Evolutionary conservation across 2,329 filamentous ascomycete genomes (phyloP), one percentile per base, ranked within the genome.

Genomic region (Sclerotinia subarctica): DNA sequence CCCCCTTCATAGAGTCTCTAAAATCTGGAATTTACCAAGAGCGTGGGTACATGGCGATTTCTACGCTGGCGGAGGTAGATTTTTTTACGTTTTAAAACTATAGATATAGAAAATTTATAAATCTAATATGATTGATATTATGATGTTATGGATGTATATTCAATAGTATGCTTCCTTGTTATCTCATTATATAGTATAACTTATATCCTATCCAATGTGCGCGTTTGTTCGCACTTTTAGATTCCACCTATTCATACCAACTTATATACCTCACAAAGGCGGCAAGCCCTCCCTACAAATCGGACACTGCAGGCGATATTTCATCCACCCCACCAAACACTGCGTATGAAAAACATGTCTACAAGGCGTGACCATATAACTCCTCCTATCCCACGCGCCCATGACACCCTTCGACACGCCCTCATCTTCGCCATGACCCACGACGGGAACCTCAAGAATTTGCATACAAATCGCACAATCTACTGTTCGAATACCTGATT

Each of bases 301-400:
- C 0, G 95, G 95, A 80, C 95, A 99, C 81, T 97, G 93, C 75
- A 99, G 80, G 68, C 94, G 82, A 78, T 96, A 93, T 77, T 92
- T 86, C 91, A 99, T 95, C 95, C 95, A 98, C 51, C 93, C 93
- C 80, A 98, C 94, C 73, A 99, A 81, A 79, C 95, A 99, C 44
- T 85, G 83, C 68, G 89, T 95, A 77, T 99, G 95, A 78, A 99
- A 99, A 60, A 98, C 93, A 80, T 99, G 95, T 67, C 94, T 84
- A 79, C 95, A 99, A 59, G 95, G 95, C 68, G 95, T 99, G 29
- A 98, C 92, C 95, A 99, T 99, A 80, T 98, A 98, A 73, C 86
- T 84, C 62, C 94, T 86, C 70, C 94, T 84, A 44, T 91, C 91
- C 73, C 98, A 83, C 67, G 97, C 86, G 42, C 89, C 89, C 0